phyloP scores from a whole-genome alignment of 1,284 basidiomycete genomes.

The Takashimella tepidaria region DNA sequence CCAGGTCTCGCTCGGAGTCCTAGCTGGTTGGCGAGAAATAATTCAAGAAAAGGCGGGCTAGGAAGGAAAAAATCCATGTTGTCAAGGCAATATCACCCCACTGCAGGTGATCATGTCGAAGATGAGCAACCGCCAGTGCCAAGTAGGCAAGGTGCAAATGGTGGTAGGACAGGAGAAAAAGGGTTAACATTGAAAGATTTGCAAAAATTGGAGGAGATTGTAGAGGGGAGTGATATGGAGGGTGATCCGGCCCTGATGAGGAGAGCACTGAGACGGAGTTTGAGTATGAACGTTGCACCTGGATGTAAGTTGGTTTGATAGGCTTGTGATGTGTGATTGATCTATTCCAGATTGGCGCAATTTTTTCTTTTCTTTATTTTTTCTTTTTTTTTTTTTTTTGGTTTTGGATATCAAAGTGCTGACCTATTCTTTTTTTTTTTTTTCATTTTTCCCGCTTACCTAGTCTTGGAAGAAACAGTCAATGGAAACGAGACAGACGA shows the following conservation, averaged over 20 bases:
- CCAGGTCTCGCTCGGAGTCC: slow-evolving; percentile 29
- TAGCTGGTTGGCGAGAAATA: slow-evolving; percentile 38
- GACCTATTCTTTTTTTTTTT: too few relatives aligned
- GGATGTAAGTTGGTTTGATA: slow-evolving; percentile 58
- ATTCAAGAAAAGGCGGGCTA: slow-evolving; percentile 52
- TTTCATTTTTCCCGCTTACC: neutral
- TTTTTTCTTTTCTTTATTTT: too few relatives aligned
- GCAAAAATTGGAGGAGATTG: slow-evolving; percentile 84
- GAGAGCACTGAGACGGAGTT: slow-evolving; percentile 73
- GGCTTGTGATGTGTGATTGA: too few relatives aligned
- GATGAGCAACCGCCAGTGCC: slow-evolving; percentile 59
- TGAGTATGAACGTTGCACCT: slow-evolving; percentile 80
- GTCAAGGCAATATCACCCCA: slow-evolving; percentile 76
- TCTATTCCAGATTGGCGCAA: too few relatives aligned
- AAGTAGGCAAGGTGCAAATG: slow-evolving; percentile 59
- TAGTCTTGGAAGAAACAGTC: slow-evolving; percentile 37
- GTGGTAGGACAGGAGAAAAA: slow-evolving; percentile 52
- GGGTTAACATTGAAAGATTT: slow-evolving; percentile 84
- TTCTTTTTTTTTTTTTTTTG: too few relatives aligned
- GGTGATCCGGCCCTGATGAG: slow-evolving; percentile 80
- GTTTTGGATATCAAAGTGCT: neutral
- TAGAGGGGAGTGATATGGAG: slow-evolving; percentile 75
- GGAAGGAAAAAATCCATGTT: slow-evolving; percentile 83
- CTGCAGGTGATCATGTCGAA: slow-evolving; percentile 67
- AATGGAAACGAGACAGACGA: slow-evolving; percentile 53